phyloP scores from a whole-genome alignment of 768 basidiomycete species.

The Lactarius tabidus region DNA sequence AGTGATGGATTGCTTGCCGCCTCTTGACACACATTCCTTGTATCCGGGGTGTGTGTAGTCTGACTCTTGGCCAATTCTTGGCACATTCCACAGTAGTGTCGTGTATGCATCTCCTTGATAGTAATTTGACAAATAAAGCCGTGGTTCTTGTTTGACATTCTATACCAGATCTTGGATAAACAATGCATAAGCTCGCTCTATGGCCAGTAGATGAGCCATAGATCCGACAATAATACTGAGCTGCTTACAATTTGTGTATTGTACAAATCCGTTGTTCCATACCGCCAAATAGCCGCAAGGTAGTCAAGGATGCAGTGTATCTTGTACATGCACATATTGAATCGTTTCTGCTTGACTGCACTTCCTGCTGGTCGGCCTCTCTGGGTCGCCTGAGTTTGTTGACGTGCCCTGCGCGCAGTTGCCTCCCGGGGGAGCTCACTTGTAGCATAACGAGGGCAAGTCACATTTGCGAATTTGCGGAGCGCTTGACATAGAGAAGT shows the following conservation, averaged over 20 bases:
- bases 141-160: too few relatives aligned
- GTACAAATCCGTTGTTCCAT: not conserved
- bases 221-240: too few relatives aligned
- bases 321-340: not conserved
- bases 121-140: not conserved
- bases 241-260: not conserved
- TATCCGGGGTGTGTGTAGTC: too few relatives aligned
- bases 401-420: too few relatives aligned
- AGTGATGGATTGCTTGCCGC: too few relatives aligned
- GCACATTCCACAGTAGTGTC: not conserved
- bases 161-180: not conserved
- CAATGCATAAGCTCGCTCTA: not conserved
- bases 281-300: not conserved
- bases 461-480: not conserved
- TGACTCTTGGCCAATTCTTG: not conserved
- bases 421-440: not conserved
- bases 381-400: too few relatives aligned
- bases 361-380: too few relatives aligned
- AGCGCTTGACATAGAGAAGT: not conserved
- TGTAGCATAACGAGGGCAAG: not conserved
- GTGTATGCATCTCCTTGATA: not conserved
- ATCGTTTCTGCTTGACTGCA: too few relatives aligned
- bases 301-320: not conserved
- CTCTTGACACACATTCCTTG: too few relatives aligned
- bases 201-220: too few relatives aligned